Evolutionary conservation across 108 stramenopile species (phyloP).

Genomic region (Conticribra guillardii): DNA sequence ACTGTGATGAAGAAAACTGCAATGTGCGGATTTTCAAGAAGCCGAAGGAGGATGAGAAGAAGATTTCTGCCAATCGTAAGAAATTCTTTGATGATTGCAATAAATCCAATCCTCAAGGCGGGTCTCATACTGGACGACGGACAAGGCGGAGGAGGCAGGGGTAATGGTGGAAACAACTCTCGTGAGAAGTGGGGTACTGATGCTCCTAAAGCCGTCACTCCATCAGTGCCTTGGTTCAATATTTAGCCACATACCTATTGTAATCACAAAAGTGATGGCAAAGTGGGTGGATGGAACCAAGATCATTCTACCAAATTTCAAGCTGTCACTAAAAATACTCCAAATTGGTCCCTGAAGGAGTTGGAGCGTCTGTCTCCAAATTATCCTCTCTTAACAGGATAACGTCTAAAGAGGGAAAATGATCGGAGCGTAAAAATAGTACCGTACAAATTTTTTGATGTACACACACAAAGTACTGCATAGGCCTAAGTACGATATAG

Average conservation of each 20-base stretch:
- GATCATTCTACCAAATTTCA: neutral
- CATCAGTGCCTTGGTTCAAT: neutral
- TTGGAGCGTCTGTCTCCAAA: neutral
- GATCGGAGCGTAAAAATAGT: too few species aligned
- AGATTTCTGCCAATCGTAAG: neutral
- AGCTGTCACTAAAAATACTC: neutral
- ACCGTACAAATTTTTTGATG: too few species aligned
- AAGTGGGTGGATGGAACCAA: neutral
- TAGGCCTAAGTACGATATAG: too few species aligned
- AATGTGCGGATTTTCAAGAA: neutral
- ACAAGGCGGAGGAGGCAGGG: neutral
- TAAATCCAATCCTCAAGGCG: neutral
- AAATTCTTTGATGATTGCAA: neutral
- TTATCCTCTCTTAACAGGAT: too few species aligned
- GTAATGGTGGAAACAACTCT: neutral
- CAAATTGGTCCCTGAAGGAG: neutral
- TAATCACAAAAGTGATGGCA: neutral
- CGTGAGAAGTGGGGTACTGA: neutral
- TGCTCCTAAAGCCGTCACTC: neutral
- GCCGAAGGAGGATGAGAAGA: neutral
- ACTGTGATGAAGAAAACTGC: neutral
- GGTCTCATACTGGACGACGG: neutral
- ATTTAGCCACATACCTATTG: too few species aligned
- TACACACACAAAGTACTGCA: too few species aligned
- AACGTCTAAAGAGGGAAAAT: too few species aligned